Evolutionary conservation across 345 rosid species (phyloP).

Genomic region (Linum tenue): DNA sequence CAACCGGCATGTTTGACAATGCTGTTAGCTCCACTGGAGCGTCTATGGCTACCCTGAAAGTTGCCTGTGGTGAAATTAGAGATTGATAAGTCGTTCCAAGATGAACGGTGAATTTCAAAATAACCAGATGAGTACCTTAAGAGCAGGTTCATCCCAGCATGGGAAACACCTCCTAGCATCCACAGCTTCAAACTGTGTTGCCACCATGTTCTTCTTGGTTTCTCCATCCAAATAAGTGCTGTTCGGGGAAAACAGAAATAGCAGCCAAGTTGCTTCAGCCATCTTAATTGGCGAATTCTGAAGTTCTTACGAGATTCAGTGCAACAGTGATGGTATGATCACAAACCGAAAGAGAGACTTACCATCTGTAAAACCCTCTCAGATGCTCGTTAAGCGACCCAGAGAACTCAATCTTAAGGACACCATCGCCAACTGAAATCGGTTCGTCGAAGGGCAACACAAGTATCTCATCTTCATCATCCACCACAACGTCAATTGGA

Average conservation of each 20-base stretch:
- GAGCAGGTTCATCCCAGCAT: constrained; percentile 49
- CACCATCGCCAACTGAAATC: constrained; percentile 28
- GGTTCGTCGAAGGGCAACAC: constrained; percentile 27
- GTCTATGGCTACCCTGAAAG: constrained; percentile 29
- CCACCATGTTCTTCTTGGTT: constrained; percentile 35
- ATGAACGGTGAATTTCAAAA: neutral
- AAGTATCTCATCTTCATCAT: constrained; percentile 33
- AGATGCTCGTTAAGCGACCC: constrained; percentile 32
- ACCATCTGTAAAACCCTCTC: constrained; percentile 40
- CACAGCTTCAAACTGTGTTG: constrained; percentile 39
- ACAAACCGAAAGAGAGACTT: neutral
- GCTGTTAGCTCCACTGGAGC: constrained; percentile 23
- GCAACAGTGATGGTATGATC: neutral
- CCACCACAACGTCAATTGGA: constrained; percentile 22
- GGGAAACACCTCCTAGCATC: constrained; percentile 42
- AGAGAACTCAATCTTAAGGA: constrained; percentile 22
- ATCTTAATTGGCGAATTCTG: neutral
- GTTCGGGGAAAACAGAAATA: neutral
- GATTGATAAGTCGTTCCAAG: neutral
- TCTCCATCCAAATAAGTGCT: constrained; percentile 30
- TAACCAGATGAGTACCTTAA: constrained; percentile 22
- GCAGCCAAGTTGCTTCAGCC: neutral
- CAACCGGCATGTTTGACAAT: constrained; percentile 37
- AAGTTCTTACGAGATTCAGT: neutral
- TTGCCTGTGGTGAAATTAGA: constrained; percentile 20